phyloP scores from a whole-genome alignment of 768 basidiomycete genomes.

The Dacryopinax primogenitus region DNA sequence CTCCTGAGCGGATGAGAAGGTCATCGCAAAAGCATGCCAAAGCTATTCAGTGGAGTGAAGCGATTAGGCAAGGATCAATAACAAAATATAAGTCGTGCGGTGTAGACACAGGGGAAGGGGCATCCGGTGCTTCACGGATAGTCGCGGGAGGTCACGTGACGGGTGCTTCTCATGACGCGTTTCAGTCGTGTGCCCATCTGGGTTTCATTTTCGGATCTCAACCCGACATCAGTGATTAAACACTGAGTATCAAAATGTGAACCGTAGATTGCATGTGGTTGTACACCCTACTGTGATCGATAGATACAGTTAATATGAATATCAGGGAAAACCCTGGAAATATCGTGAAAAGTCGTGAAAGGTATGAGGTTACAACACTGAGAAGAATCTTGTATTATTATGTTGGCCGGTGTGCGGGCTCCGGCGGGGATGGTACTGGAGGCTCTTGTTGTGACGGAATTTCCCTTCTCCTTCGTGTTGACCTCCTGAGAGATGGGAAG shows the following conservation, averaged over 20 bases:
- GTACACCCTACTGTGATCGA: conserved; percentile 1
- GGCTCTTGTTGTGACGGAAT: neutral
- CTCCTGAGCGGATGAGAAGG: neutral
- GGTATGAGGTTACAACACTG: conserved; percentile 1
- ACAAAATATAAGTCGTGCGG: too few species aligned
- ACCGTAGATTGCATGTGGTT: conserved; percentile 1
- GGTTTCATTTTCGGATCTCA: neutral
- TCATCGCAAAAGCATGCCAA: neutral
- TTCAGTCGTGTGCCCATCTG: neutral
- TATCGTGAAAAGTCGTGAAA: neutral
- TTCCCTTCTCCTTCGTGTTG: neutral
- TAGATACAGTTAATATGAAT: conserved; percentile 5
- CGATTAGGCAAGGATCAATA: neutral
- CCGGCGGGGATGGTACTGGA: neutral
- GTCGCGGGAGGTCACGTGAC: neutral
- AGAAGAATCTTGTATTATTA: neutral
- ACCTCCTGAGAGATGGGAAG: neutral
- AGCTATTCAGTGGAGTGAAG: neutral
- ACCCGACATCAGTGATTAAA: neutral
- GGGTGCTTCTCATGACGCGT: neutral
- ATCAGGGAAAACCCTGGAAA: neutral
- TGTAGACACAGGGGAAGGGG: neutral
- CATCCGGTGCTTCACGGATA: neutral
- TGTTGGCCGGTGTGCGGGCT: neutral
- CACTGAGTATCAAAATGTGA: neutral